Percentiles rank a stretch among this genome's conserved stretches.
Evolutionary conservation across 164 flowering plant genomes (phyloP).

Genomic region (Echeveria elegans): DNA sequence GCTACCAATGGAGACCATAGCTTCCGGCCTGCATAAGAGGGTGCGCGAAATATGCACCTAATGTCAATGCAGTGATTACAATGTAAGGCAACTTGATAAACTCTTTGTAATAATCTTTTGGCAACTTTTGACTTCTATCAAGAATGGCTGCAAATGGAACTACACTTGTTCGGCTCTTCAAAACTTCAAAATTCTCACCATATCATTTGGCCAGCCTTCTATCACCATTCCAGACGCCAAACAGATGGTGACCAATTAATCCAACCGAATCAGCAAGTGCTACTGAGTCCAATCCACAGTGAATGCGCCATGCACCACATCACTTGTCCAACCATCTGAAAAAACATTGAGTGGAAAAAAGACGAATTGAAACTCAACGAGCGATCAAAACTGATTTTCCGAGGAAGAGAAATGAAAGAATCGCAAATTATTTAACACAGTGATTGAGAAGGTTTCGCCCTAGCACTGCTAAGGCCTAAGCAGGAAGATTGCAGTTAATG

Average conservation of each 20-base stretch:
- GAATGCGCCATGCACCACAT: conserved; percentile 87
- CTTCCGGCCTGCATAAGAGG: conserved; percentile 92
- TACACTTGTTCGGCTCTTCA: conserved; percentile 73
- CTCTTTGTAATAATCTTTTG: conserved; percentile 77
- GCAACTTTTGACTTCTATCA: conserved; percentile 88
- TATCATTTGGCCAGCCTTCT: conserved; percentile 59
- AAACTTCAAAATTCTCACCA: conserved; percentile 69
- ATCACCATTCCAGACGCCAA: conserved; percentile 98
- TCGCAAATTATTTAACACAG: too few species aligned
- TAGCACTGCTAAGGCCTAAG: too few species aligned
- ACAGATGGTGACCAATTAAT: conserved; percentile 80
- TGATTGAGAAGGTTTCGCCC: too few species aligned
- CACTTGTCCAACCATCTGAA: conserved; percentile 94
- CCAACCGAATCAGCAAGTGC: conserved; percentile 89
- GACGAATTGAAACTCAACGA: neutral
- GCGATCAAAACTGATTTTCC: too few species aligned
- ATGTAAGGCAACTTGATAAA: conserved; percentile 76
- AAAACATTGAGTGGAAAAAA: neutral
- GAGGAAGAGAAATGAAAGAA: too few species aligned
- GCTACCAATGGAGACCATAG: conserved; percentile 83
- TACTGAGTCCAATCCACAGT: conserved; percentile 89
- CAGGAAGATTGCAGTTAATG: too few species aligned
- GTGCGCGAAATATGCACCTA: conserved; percentile 74
- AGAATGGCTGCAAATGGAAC: conserved; percentile 90
- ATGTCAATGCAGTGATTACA: conserved; percentile 57